phyloP scores from a whole-genome alignment of 495 filamentous ascomycete species.

The Hyaloscypha hepaticicola region DNA sequence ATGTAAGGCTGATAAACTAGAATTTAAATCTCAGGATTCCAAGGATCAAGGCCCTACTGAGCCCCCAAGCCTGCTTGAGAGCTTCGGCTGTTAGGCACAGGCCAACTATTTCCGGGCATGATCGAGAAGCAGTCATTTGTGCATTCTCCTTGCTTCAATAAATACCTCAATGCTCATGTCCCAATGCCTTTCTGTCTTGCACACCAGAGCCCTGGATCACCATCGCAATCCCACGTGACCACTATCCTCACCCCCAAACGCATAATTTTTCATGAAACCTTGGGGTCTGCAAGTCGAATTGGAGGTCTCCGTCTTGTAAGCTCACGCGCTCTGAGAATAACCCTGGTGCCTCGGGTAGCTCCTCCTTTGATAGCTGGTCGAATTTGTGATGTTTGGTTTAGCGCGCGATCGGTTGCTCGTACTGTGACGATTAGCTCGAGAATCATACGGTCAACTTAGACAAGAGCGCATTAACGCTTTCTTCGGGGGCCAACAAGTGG shows the following conservation, averaged over 20 bases:
- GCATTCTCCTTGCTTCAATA: not conserved
- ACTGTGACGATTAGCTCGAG: not conserved
- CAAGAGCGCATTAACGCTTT: not conserved
- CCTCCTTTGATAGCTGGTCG: not conserved
- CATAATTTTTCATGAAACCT: not conserved
- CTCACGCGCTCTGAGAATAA: not conserved
- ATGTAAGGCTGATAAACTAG: too few species aligned
- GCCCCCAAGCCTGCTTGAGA: too few species aligned
- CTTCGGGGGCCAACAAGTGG: constrained; percentile 36
- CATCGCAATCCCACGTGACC: too few species aligned
- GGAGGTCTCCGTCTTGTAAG: not conserved
- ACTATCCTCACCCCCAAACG: not conserved
- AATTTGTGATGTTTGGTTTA: not conserved
- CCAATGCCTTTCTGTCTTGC: too few species aligned
- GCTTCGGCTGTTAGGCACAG: too few species aligned
- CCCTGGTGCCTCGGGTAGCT: not conserved
- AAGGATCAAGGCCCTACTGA: too few species aligned
- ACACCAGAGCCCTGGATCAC: too few species aligned
- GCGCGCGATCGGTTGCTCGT: not conserved
- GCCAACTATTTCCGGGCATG: too few species aligned
- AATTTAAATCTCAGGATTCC: too few species aligned
- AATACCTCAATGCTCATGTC: too few species aligned
- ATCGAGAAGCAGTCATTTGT: too few species aligned
- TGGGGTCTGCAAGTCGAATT: not conserved
- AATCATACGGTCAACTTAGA: not conserved